Evolutionary conservation across 495 filamentous ascomycete genomes (phyloP).

Genomic region (Talaromyces nanjingensis): DNA sequence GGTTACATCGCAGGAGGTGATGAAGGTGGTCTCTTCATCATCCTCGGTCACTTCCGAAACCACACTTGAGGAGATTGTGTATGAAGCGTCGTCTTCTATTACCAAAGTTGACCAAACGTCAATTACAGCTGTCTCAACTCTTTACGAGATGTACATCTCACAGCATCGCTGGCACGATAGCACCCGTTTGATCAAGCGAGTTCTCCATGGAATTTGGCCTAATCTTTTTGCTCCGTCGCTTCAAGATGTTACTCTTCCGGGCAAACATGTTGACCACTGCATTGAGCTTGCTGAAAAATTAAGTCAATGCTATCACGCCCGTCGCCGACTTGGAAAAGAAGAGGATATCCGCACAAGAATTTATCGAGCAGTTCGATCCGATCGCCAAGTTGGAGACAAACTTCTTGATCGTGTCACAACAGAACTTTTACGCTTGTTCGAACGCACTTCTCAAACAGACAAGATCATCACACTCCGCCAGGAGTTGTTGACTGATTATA

Average conservation of each 20-base stretch:
- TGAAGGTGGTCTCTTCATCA: constrained; percentile 10
- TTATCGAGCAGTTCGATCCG: constrained; percentile 23
- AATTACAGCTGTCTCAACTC: constrained; percentile 20
- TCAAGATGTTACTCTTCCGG: constrained; percentile 26
- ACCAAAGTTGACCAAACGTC: constrained; percentile 19
- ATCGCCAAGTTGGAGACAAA: constrained; percentile 25
- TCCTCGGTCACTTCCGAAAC: constrained; percentile 21
- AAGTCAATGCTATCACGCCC: constrained; percentile 27
- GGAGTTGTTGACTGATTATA: constrained; percentile 26
- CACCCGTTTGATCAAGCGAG: constrained; percentile 26
- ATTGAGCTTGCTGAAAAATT: constrained; percentile 25
- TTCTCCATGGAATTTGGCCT: constrained; percentile 27
- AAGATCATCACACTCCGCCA: constrained; percentile 24
- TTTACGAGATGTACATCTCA: constrained; percentile 23
- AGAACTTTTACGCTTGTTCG: constrained; percentile 23
- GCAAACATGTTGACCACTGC: constrained; percentile 19
- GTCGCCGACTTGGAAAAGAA: constrained; percentile 27
- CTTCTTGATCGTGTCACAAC: constrained; percentile 20
- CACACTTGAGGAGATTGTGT: constrained; percentile 26
- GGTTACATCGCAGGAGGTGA: constrained; percentile 21
- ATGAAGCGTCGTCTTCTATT: constrained; percentile 21
- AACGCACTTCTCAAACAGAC: constrained; percentile 28
- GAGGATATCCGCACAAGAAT: constrained; percentile 29
- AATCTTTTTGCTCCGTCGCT: constrained; percentile 25
- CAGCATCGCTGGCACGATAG: constrained; percentile 35